phyloP scores from a whole-genome alignment of 2,329 filamentous ascomycete species.

The Colletotrichum simmondsii region DNA sequence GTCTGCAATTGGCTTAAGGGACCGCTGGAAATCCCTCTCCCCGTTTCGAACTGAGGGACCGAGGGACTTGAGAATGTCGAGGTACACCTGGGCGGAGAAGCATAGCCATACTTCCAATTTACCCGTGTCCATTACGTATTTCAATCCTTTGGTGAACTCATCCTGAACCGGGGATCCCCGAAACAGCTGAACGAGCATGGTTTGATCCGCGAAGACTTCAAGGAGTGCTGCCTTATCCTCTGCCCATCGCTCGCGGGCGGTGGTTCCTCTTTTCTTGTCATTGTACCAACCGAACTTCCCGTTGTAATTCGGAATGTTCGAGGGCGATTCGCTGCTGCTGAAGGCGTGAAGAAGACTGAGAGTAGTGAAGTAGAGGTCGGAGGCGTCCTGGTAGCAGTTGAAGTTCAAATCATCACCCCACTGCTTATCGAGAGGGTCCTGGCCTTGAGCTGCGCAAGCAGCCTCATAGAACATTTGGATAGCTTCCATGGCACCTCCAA shows the following conservation, averaged over 20 bases:
- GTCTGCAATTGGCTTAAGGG: not conserved
- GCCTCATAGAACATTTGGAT: not conserved
- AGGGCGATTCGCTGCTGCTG: not conserved
- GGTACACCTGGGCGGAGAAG: constrained; percentile 36
- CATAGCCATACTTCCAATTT: constrained; percentile 31
- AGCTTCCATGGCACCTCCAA: not conserved
- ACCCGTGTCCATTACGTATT: not conserved
- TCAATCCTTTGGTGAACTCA: constrained; percentile 35
- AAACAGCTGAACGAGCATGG: constrained; percentile 20
- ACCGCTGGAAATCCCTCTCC: not conserved
- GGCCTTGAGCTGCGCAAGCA: constrained; percentile 1
- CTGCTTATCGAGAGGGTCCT: not conserved
- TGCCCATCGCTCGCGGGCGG: not conserved
- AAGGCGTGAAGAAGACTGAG: not conserved
- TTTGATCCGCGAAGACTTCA: constrained; percentile 30
- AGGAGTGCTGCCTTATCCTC: constrained; percentile 33
- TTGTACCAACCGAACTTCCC: constrained; percentile 37
- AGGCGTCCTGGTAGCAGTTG: not conserved
- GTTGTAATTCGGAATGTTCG: constrained; percentile 30
- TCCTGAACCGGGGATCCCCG: constrained; percentile 32
- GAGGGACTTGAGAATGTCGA: constrained; percentile 35
- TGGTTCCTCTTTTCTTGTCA: constrained; percentile 16
- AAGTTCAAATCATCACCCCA: constrained; percentile 9
- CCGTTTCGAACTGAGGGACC: not conserved
- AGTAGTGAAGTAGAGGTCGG: not conserved